These are phyloP conservation scores for Salix exigua DNA, from an alignment of 345 rosid genomes.

Conservation along the genomic window DNA sequence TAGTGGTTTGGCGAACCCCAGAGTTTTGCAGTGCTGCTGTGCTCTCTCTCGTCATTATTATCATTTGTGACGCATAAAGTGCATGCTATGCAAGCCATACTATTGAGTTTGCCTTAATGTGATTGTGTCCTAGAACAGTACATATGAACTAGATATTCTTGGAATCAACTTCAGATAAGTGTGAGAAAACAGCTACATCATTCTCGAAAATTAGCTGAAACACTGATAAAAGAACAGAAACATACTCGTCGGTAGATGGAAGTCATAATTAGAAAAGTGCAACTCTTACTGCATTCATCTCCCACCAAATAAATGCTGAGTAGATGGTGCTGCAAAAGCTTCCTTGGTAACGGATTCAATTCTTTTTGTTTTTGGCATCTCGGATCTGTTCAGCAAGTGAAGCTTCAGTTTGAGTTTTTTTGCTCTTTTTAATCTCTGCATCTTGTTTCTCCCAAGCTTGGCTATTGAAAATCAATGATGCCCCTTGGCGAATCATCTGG, in stretches of 20 bases:
- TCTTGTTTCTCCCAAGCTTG: constrained; percentile 60
- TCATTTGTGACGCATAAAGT: too few relatives aligned
- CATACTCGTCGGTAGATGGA: not conserved
- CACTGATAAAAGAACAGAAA: too few relatives aligned
- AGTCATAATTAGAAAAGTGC: not conserved
- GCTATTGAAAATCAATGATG: constrained; percentile 24
- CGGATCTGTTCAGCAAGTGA: constrained; percentile 84
- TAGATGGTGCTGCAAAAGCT: constrained; percentile 21
- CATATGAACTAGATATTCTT: not conserved
- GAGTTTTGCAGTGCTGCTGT: not conserved
- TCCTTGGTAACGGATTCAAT: constrained; percentile 20
- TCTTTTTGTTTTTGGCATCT: constrained; percentile 60
- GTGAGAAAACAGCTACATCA: too few relatives aligned
- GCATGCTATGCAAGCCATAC: too few relatives aligned
- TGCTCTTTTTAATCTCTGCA: constrained; percentile 48
- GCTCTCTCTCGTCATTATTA: too few relatives aligned
- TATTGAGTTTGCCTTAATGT: not conserved
- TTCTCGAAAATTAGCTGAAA: too few relatives aligned
- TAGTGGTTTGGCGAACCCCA: not conserved
- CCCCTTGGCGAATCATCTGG: constrained; percentile 27
- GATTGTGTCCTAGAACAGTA: not conserved
- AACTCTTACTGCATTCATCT: not conserved
- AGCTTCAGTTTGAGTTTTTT: constrained; percentile 43
- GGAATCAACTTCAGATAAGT: not conserved
- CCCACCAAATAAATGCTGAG: constrained; percentile 7